phyloP scores from a whole-genome alignment of 345 rosid species.

The Kernera saxatilis region DNA sequence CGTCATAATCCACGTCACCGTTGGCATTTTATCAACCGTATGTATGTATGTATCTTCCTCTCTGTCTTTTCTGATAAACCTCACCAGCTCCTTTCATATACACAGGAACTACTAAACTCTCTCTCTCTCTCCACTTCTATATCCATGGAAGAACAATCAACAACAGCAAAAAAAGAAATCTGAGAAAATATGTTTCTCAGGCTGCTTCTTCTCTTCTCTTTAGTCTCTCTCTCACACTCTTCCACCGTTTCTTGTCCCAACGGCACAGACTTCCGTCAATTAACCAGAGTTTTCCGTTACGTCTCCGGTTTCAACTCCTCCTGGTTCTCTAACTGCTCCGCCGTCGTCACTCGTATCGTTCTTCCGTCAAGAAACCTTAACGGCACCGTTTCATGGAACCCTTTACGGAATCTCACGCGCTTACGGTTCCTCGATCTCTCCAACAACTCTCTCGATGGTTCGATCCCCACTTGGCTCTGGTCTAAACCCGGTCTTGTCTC shows the following conservation, averaged over 20 bases:
- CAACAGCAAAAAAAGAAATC: slow-evolving; percentile 1
- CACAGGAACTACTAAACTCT: background rate
- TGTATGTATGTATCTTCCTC: background rate
- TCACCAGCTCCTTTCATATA: slow-evolving; percentile 16
- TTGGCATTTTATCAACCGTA: slow-evolving; percentile 9
- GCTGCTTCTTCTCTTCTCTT: slow-evolving; percentile 33
- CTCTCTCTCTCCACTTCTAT: slow-evolving; percentile 2
- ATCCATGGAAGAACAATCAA: slow-evolving; percentile 27
- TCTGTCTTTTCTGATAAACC: slow-evolving; percentile 15
- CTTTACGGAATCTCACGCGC: slow-evolving; percentile 46
- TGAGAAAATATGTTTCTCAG: slow-evolving; percentile 16
- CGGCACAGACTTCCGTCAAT: slow-evolving; percentile 35
- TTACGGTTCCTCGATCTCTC: slow-evolving; percentile 63
- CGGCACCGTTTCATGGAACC: slow-evolving; percentile 68
- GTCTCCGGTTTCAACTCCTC: slow-evolving; percentile 67
- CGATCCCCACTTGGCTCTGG: slow-evolving; percentile 71
- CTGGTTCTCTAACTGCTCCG: slow-evolving; percentile 56
- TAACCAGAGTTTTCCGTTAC: slow-evolving; percentile 52
- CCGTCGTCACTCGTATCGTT: slow-evolving; percentile 35
- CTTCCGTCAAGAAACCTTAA: slow-evolving; percentile 57
- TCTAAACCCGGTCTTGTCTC: slow-evolving; percentile 34
- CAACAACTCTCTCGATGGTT: slow-evolving; percentile 61
- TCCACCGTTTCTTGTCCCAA: slow-evolving; percentile 33
- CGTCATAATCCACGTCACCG: slow-evolving; percentile 5
- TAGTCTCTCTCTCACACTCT: slow-evolving; percentile 45